Base-by-base conservation (phyloP, 2,329 filamentous ascomycete species). In the Calonectria pseudoreteaudii region DNA sequence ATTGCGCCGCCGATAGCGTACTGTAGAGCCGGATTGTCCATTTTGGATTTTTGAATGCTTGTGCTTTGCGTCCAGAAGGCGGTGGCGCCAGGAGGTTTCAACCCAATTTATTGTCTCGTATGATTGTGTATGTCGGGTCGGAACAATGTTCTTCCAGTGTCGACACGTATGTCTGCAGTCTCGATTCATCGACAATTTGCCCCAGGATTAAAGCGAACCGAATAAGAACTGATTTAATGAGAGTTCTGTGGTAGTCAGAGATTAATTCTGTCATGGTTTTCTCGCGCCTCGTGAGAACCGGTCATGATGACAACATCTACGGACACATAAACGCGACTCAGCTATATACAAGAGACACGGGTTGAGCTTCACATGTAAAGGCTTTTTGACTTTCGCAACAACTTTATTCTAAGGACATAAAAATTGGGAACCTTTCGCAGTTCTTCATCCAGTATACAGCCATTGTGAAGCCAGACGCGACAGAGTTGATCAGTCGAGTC, bases 61-160 rank as follows among this genome's bases (percentile, higher is more conserved):
- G 53, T 41, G 66, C 52, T 31, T 52, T 30, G 34, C n/a, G 72
- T 23, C 28, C 44, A 41, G 68, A 74, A 66, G 60, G 66, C 36
- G 68, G 66, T 52, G 72, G 66, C 53, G 62, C 53, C 68, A 64
- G 67, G 67, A 70, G 44, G 58, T 49, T 47, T 71, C 70, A 66
- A 71, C 41, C 64, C 67, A 71, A 66, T 53, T 28, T 28, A 31
- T 30, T 28, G 50, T 36, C 68, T 77, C 75, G 73, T 80, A 77
- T 74, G 78, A 79, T 50, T 31, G 23, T 62, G 34, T 62, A 38
- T 65, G 23, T 41, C 76, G 78, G 76, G 66, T 30, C 77, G 77
- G 78, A 80, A 74, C 67, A 79, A 74, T 31, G 70, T 78, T 75
- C 30, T 31, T 58, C 76, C 78, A 2, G 11, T 28, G 20, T 47